Conservation (phyloP, 2,329 filamentous ascomycete species). For the Pseudogymnoascus sp. region DNA sequence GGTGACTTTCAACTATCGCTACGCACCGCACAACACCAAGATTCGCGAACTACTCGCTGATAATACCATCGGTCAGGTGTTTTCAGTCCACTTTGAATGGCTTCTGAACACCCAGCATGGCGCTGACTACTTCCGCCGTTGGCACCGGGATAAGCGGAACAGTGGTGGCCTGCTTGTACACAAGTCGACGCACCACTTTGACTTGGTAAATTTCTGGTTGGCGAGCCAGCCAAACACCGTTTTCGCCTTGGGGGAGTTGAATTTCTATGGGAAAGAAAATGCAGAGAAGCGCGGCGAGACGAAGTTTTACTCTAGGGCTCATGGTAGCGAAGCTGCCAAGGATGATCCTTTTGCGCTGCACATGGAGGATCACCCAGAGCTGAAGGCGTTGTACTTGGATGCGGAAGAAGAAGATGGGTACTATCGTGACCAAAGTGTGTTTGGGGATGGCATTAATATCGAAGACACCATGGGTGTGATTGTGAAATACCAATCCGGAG, state of each 20-base stretch:
- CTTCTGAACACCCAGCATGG: slow-evolving; percentile 55
- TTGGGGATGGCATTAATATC: slow-evolving; percentile 55
- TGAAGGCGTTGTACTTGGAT: slow-evolving; percentile 53
- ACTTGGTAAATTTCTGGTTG: slow-evolving; percentile 57
- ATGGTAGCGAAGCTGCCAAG: slow-evolving; percentile 43
- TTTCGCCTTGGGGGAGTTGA: slow-evolving; percentile 49
- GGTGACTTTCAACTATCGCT: slow-evolving; percentile 58
- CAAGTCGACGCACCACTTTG: slow-evolving; percentile 57
- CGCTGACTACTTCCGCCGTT: slow-evolving; percentile 56
- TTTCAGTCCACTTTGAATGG: slow-evolving; percentile 56
- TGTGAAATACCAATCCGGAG: slow-evolving; percentile 48
- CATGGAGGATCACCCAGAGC: slow-evolving; percentile 42
- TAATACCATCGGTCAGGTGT: slow-evolving; percentile 49
- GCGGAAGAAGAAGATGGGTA: slow-evolving; percentile 58
- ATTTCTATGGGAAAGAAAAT: slow-evolving; percentile 55
- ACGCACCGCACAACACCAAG: slow-evolving; percentile 57
- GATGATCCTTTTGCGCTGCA: slow-evolving; percentile 52
- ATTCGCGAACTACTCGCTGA: slow-evolving; percentile 46
- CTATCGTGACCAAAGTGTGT: slow-evolving; percentile 54
- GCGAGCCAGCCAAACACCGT: slow-evolving; percentile 47
- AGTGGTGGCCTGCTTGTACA: slow-evolving; percentile 53
- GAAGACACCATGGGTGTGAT: slow-evolving; percentile 58
- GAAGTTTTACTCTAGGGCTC: slow-evolving; percentile 43
- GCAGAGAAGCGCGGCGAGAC: slow-evolving; percentile 47
- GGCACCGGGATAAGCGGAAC: slow-evolving; percentile 55